These are phyloP conservation scores for Tricholoma sp. DNA, from an alignment of 768 basidiomycete genomes.

Conservation along the genomic window DNA sequence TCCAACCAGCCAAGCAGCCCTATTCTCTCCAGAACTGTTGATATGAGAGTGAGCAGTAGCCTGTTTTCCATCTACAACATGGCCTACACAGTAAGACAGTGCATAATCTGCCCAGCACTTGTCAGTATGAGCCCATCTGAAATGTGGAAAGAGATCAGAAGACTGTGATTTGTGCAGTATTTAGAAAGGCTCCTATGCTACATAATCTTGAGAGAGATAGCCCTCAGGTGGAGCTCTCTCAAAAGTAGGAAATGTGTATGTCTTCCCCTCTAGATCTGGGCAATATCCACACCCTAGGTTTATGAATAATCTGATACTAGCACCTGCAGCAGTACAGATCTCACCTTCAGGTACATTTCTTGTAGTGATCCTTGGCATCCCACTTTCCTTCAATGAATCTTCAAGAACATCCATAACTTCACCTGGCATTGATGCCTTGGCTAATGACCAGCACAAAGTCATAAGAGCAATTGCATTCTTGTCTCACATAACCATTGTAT, in stretches of 20 bases:
- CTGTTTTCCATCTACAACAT: neutral
- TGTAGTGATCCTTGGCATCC: neutral
- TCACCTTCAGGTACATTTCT: neutral
- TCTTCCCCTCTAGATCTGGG: neutral
- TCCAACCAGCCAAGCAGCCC: neutral
- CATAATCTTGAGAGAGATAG: neutral
- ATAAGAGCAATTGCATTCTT: neutral
- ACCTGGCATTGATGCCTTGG: neutral
- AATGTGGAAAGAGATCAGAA: neutral
- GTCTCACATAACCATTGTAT: neutral
- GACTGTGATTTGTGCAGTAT: neutral
- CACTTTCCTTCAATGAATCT: neutral
- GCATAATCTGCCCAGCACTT: neutral
- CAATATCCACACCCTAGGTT: neutral
- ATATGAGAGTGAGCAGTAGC: neutral
- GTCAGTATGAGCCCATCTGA: neutral
- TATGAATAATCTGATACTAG: neutral
- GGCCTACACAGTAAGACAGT: neutral
- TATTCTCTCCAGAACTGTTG: neutral
- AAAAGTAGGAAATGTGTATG: neutral
- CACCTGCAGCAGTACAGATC: neutral
- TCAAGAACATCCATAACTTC: neutral
- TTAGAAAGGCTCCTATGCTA: neutral
- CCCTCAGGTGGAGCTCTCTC: conserved; percentile 1
- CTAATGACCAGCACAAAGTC: neutral